Base-by-base conservation (phyloP, 495 filamentous ascomycete genomes). In the Penicillium dipodomyicola region DNA sequence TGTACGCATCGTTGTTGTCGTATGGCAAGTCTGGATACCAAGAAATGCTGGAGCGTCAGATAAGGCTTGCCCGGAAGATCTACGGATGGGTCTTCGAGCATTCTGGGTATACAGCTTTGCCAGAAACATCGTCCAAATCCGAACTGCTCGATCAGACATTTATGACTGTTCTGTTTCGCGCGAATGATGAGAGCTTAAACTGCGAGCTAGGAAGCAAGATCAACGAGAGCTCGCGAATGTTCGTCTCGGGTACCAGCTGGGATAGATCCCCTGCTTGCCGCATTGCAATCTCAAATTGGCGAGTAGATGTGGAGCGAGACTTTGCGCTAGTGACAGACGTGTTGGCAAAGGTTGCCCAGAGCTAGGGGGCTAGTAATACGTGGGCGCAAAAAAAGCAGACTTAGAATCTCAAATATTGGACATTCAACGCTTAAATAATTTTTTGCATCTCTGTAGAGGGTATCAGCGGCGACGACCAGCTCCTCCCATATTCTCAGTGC, bases 211-310 rank as follows among this genome's bases (percentile, higher is more conserved):
- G 85, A 4, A 69, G 77, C 29, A 82, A 75, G 47, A 94, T 96
- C 60, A 96, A 96, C 63, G 79, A 73, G 6, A 86, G 82, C 6
- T 78, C 84, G 30, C 83, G 82, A 62, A 88, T 96, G 65, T 96
- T 90, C 68, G 89, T 96, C 4, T 90, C 87, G 40, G 89, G 90
- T 10, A 96, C 89, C 3, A 77, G 73, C 48, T 97, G 91, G 91
- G 71, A 84, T 37, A 86, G 86, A 0, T 63, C 73, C 51, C 82
- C 87, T 46, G 92, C 91, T 17, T 85, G 82, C 60, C 78, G 93
- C 22, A 81, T 96, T 61, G 93, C 93, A 0, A 86, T 96, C 33
- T 84, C 87, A 11, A 96, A 88, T 61, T 97, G 93, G 92, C 79
- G 82, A 59, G 72, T 69, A 39, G 65, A 77, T 49, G 72, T 70